Percentiles rank a stretch among this genome's conserved stretches.
phyloP scores from a whole-genome alignment of 2,329 filamentous ascomycete genomes.

The Calonectria montana region DNA sequence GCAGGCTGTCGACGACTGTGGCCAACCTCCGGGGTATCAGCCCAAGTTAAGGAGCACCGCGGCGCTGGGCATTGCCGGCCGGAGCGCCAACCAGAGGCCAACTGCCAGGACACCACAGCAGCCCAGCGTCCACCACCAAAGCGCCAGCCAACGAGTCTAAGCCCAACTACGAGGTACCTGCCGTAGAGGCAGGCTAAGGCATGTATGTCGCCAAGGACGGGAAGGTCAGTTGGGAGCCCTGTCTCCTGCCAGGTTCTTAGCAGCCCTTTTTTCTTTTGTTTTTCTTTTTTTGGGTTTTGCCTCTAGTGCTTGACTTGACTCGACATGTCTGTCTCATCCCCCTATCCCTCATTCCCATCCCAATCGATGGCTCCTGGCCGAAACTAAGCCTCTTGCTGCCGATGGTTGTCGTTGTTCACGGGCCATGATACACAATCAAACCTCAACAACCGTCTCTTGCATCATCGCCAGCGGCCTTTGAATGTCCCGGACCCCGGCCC shows the following conservation, averaged over 20 bases:
- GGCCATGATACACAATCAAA: slow-evolving; percentile 30
- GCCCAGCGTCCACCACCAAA: slow-evolving; percentile 27
- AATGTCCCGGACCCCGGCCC: slow-evolving; percentile 28
- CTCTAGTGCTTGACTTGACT: slow-evolving; percentile 4
- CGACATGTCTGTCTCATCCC: slow-evolving; percentile 13
- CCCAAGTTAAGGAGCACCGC: slow-evolving; percentile 23
- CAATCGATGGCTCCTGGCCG: not conserved
- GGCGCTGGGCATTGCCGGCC: slow-evolving; percentile 38
- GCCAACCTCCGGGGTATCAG: slow-evolving; percentile 21
- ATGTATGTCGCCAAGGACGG: slow-evolving; percentile 26
- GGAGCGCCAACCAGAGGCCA: slow-evolving; percentile 14
- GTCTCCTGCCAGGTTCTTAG: slow-evolving; percentile 10
- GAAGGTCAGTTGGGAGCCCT: slow-evolving; percentile 14
- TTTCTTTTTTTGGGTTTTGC: not conserved
- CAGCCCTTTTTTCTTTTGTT: not conserved
- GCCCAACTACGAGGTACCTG: slow-evolving; percentile 28
- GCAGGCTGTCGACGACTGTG: slow-evolving; percentile 14
- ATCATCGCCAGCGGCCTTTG: slow-evolving; percentile 35
- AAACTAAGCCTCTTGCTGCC: not conserved
- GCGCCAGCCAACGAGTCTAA: slow-evolving; percentile 30
- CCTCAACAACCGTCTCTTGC: slow-evolving; percentile 37
- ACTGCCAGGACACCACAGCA: slow-evolving; percentile 25
- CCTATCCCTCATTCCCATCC: slow-evolving; percentile 5
- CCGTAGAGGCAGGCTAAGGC: slow-evolving; percentile 25
- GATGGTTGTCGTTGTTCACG: not conserved